These are phyloP conservation scores for Raphanus hybrid DNA, from an alignment of 441 rosid genomes.

Conservation along the genomic window DNA sequence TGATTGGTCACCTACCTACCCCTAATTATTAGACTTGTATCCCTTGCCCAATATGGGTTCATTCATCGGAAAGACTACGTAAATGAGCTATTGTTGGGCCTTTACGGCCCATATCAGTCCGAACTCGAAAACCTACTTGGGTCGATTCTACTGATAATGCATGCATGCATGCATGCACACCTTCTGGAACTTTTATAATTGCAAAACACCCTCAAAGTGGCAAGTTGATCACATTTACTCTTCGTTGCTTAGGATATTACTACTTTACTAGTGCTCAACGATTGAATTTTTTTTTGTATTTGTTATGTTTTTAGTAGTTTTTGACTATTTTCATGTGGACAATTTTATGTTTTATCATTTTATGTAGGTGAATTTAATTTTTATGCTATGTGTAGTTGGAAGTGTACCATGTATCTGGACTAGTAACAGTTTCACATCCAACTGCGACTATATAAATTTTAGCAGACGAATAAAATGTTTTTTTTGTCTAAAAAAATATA, in stretches of 20 bases:
- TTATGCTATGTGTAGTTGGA: background rate
- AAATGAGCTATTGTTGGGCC: background rate
- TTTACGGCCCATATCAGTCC: background rate
- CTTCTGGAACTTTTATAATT: background rate
- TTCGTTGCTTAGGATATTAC: background rate
- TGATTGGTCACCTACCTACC: background rate
- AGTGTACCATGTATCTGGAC: background rate
- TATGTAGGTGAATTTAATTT: background rate
- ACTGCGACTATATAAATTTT: background rate
- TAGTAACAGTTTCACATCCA: background rate
- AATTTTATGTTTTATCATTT: background rate
- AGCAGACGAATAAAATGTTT: background rate
- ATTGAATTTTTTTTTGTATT: background rate
- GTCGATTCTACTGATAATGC: background rate
- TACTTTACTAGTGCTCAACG: background rate
- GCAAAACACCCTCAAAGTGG: background rate
- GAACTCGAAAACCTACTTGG: background rate
- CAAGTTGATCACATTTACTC: background rate
- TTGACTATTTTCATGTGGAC: background rate
- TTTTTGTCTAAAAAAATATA: too few relatives aligned
- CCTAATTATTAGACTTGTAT: background rate
- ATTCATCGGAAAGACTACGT: background rate
- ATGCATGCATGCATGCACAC: background rate
- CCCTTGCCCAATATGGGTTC: background rate
- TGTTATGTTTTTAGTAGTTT: background rate